These are phyloP conservation scores for Claviceps quebecensis DNA, from an alignment of 2,329 filamentous ascomycete species.

Conservation along the genomic window DNA sequence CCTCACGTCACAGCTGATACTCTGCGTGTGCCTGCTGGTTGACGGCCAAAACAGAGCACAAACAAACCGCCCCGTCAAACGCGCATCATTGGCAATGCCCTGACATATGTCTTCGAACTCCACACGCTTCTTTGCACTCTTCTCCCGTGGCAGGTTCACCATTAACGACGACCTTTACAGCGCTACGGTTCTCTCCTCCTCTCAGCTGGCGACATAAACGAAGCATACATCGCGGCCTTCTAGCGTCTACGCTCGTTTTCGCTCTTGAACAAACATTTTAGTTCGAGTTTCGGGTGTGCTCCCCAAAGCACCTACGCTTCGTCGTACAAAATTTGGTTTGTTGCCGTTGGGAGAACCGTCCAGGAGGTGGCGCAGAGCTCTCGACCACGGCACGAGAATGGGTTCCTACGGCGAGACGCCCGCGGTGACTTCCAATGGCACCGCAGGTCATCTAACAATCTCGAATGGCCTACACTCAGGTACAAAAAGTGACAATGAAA, in stretches of 20 bases:
- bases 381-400: background rate
- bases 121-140: background rate
- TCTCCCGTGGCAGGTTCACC: background rate
- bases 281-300: too few relatives aligned
- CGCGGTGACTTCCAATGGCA: constrained; percentile 3
- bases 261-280: too few relatives aligned
- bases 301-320: background rate
- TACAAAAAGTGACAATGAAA: constrained; percentile 1
- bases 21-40: background rate
- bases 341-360: constrained; percentile 4
- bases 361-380: constrained; percentile 1
- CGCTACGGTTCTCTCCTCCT: too few relatives aligned
- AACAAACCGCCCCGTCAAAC: background rate
- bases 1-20: background rate
- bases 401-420: background rate
- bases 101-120: background rate
- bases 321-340: background rate
- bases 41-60: background rate
- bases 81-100: background rate
- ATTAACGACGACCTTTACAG: background rate
- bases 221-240: too few relatives aligned
- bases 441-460: background rate
- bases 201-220: too few relatives aligned
- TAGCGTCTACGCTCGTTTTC: too few relatives aligned
- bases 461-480: background rate